Evolutionary conservation across 2,329 filamentous ascomycete genomes (phyloP).

Genomic region (Stachybotrys chartarum): DNA sequence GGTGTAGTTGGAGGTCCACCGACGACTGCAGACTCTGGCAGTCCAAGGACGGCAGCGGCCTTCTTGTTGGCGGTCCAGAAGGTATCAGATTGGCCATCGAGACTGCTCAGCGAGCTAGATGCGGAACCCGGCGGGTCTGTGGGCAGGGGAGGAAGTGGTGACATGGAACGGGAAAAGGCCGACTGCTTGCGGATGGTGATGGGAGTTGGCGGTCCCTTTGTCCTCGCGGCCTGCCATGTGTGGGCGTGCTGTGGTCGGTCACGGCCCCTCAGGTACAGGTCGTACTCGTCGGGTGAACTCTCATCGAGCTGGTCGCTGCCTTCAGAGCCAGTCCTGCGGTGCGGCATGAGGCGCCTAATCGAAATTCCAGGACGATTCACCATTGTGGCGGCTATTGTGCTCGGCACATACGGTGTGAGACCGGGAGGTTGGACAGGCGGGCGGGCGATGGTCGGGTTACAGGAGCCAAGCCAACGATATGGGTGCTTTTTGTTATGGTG

Average conservation of each 20-base stretch:
- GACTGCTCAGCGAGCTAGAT: constrained; percentile 38
- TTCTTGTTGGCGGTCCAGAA: constrained; percentile 15
- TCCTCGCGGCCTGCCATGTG: constrained; percentile 13
- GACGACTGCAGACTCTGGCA: constrained; percentile 10
- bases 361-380: constrained; percentile 11
- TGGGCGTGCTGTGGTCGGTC: neutral
- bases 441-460: too few species aligned
- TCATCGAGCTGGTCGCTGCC: constrained; percentile 7
- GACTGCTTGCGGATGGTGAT: constrained; percentile 27
- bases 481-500: too few species aligned
- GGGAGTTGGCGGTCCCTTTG: constrained; percentile 6
- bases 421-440: neutral
- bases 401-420: constrained; percentile 4
- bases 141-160: constrained; percentile 29
- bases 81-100: constrained; percentile 26
- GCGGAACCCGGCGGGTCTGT: constrained; percentile 30
- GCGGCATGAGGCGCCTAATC: constrained; percentile 14
- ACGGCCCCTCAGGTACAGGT: neutral
- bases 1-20: constrained; percentile 8
- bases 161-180: constrained; percentile 30
- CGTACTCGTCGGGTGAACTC: constrained; percentile 12
- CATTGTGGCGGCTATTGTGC: constrained; percentile 10
- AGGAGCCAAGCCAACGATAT: too few species aligned
- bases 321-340: constrained; percentile 7
- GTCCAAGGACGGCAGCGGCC: constrained; percentile 25